Base-by-base conservation (phyloP, 192 early-diverging fungal species). In the Backusella luteola region DNA sequence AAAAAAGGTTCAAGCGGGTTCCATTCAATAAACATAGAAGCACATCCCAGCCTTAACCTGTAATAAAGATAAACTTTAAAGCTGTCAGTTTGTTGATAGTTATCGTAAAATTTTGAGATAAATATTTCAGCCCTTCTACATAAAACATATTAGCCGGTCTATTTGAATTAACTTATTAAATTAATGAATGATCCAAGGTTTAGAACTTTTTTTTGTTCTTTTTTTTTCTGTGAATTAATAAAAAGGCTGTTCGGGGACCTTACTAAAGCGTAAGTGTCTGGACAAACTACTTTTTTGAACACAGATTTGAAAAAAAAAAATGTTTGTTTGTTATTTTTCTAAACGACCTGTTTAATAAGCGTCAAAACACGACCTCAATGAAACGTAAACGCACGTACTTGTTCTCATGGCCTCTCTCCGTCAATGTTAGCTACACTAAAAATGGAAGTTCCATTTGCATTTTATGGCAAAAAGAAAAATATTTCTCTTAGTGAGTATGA, bases 381-480 rank as follows among this genome's bases (percentile, higher is more conserved):
- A 63, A 63, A 63, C 56, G 26, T 63, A 63, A 29, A 63, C 56
- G 56, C 56, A 63, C 56, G 56, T 63, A 63, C 56, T 29, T 63
- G 23, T 26, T 29, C 56, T 14, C 56, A 29, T 63, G 56, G 46
- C n/a, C 46, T 32, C 32, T 32, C 32, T 0, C 32, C 32, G 6
- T 29, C 56, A 63, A 63, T 63, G 21, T 29, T 63, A 63, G 21
- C 56, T 63, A 26, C 56, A 63, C 56, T 63, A 63, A 63, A 26
- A 63, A 63, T 63, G 26, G 56, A 63, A 63, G 56, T 29, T 63
- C 15, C 9, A 12, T 63, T 63, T 59, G 11, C 53, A 12, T 59
- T 59, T 26, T 59, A 59, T 59, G 23, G 53, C 23, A 59, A 59
- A 49, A n/a, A 49, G 19, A 49, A 49, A 49, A 49, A 1, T 4